Base-by-base conservation (phyloP, 1,284 basidiomycete genomes). In the Earliella scabrosa region DNA sequence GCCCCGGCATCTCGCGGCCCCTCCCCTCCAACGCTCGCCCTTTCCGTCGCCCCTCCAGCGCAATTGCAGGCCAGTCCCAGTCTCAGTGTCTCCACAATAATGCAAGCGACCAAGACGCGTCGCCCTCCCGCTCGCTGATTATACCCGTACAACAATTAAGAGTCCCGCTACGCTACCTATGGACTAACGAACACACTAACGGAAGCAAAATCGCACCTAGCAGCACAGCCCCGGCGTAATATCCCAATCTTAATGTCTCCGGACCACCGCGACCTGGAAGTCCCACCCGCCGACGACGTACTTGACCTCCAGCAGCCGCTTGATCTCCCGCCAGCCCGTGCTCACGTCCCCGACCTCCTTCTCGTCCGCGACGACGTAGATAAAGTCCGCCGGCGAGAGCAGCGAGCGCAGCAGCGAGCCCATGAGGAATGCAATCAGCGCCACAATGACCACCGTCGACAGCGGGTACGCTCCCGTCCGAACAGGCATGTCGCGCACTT, bases 371-470 rank as follows among this genome's bases (percentile, higher is more conserved):
- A 85, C 85, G 46, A 93, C 81, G 71, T 91, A 91, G 50, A 97
- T 86, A 75, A 96, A 98, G 73, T 98, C 96, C n/a, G 91, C 88
- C 11, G 95, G 91, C 8, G 89, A 88, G 36, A 98, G 75, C 58
- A 98, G 77, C 8, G 92, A 93, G 54, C 97, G 84, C 59, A 97
- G 73, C 46, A 99, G 77, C 11, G 93, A 96, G 34, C 97, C 97
- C 60, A 98, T 79, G 61, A 99, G 77, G 73, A 98, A 96, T 34
- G 92, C 90, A 59, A 97, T 91, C 60, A 98, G 71, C 43, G 88
- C 93, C 16, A 91, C 83, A 54, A 96, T 77, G 59, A 98, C 70
- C 51, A 97, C 72, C 39, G 82, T 85, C 49, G 86, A 85, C 61
- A 88, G 63, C 45, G 81, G 72, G 63, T 78, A 83, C 46, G 53